A percentile compares a stretch with the other conserved stretches of the same genome.
phyloP scores from a whole-genome alignment of 164 flowering plant species.

The Kingdonia uniflora region DNA sequence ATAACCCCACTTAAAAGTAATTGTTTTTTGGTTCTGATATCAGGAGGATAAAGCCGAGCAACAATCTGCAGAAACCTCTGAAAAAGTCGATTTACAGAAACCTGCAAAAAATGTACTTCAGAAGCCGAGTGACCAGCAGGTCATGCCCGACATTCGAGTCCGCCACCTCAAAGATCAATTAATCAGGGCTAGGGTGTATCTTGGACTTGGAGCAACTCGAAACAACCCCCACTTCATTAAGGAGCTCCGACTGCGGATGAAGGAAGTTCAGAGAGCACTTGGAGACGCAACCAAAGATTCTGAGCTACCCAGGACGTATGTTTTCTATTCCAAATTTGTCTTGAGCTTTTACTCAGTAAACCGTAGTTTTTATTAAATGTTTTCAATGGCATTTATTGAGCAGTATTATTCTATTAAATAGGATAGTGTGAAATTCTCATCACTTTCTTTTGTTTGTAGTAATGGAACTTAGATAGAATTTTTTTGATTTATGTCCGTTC shows the following conservation, averaged over 20 bases:
- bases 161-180: conserved; percentile 74
- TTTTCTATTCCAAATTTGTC: not conserved
- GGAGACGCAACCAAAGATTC: conserved; percentile 72
- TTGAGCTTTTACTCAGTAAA: not conserved
- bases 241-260: conserved; percentile 62
- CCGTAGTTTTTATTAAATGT: too few relatives aligned
- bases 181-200: conserved; percentile 58
- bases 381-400: too few relatives aligned
- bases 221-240: conserved; percentile 57
- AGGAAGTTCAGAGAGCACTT: conserved; percentile 58
- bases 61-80: conserved; percentile 16
- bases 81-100: conserved; percentile 16
- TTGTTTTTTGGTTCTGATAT: conserved; percentile 4
- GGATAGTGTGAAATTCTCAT: too few relatives aligned
- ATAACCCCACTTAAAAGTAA: too few relatives aligned
- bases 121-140: conserved; percentile 24
- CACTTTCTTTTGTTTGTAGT: not conserved
- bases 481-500: too few relatives aligned
- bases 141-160: conserved; percentile 39
- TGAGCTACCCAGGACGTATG: conserved; percentile 56
- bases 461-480: too few relatives aligned
- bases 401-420: too few relatives aligned
- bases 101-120: conserved; percentile 13
- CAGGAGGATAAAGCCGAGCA: conserved; percentile 23
- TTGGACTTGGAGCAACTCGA: conserved; percentile 51